Base-by-base conservation (phyloP, 1,284 basidiomycete species). In the Gomphus bonarii region DNA sequence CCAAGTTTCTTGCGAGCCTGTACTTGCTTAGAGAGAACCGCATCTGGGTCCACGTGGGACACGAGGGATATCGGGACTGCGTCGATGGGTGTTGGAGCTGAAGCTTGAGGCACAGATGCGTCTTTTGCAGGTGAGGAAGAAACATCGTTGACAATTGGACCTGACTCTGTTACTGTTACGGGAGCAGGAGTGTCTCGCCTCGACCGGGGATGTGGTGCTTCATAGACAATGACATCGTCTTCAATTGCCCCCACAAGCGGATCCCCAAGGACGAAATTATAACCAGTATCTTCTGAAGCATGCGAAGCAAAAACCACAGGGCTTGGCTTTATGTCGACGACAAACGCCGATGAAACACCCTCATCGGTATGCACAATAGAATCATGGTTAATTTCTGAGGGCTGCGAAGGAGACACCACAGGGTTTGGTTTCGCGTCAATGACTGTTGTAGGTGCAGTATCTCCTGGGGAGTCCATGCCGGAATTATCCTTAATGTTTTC, bases 211-310 rank as follows among this genome's bases (percentile, higher is more conserved):
- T 74, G 72, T 10, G 79, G 80, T 1, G 79, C 80, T n/a, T 76
- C 77, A 61, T 83, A 83, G 14, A 83, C 80, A 50, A 83, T 82
- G 0, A 72, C 62, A 58, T 82, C 80, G 31, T 81, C 80, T 3
- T 78, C 75, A 50, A 11, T 36, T 14, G 52, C 31, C 2, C 36
- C 12, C 8, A 64, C 31, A 3, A 63, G 52, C 2, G 64, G 56
- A 22, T 66, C 65, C 7, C 61, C 65, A 1, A 65, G 65, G 54
- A 55, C 22, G 63, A 64, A 12, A 61, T 61, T 14, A 9, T 57
- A 25, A 31, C 63, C 54, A 30, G 57, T 6, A 43, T 63, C 60
- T 14, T 55, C 56, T 5, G 35, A 36, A 18, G 58, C 18, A 16
- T 44, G 10, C 50, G 33, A 46, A 38, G 38, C 25, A 43, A 44